Conservation (phyloP, 768 basidiomycete species). For the Suillus subalutaceus region DNA sequence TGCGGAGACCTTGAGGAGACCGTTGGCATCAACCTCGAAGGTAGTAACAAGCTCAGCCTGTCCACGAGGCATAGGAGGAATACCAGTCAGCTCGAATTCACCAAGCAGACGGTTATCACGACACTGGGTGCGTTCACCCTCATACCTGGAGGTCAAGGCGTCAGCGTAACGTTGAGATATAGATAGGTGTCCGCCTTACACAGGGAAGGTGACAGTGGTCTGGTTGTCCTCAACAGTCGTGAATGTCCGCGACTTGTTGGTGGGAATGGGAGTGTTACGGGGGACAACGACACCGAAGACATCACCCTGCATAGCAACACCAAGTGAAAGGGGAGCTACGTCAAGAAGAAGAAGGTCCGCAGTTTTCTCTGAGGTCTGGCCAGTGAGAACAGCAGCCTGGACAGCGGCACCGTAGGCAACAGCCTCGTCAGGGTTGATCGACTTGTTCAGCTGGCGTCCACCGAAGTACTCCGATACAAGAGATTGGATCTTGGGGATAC, state of each 20-base stretch:
- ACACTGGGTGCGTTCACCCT: slow-evolving; percentile 99
- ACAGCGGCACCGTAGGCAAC: slow-evolving; percentile 99
- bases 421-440: slow-evolving; percentile 99
- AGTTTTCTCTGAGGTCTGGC: slow-evolving; percentile 98
- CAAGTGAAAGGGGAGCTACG: slow-evolving; percentile 96
- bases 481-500: slow-evolving; percentile 98
- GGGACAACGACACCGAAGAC: slow-evolving; percentile 99
- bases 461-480: slow-evolving; percentile 99
- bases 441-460: slow-evolving; percentile 98
- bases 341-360: slow-evolving; percentile 98
- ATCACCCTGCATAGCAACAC: slow-evolving; percentile 99
- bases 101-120: slow-evolving; percentile 99
- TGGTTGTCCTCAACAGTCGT: slow-evolving; percentile 99
- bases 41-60: slow-evolving; percentile 99
- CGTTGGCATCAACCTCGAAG: slow-evolving; percentile 99
- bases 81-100: slow-evolving; percentile 98
- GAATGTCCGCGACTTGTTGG: slow-evolving; percentile 98
- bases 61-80: slow-evolving; percentile 98
- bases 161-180: slow-evolving; percentile 10
- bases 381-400: slow-evolving; percentile 98
- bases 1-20: slow-evolving; percentile 98
- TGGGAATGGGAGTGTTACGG: slow-evolving; percentile 98
- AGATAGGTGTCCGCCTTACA: slow-evolving; percentile 49
- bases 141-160: slow-evolving; percentile 59
- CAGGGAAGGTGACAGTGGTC: slow-evolving; percentile 99